phyloP scores from a whole-genome alignment of 169 alveolate genomes.

The Cryptosporidium viatorum region DNA sequence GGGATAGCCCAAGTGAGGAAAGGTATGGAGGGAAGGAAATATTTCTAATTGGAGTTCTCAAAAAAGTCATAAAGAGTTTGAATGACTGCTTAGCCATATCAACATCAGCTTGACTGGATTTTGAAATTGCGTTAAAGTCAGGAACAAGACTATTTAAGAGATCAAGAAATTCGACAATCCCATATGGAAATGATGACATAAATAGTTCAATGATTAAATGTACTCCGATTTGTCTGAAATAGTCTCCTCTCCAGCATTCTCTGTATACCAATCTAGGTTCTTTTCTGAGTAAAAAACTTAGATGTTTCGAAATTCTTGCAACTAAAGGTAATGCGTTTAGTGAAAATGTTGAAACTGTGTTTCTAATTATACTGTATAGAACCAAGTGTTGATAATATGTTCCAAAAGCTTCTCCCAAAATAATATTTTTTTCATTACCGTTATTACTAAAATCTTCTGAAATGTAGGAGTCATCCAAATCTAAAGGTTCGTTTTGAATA shows the following conservation, averaged over 20 bases:
- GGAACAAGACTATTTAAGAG: constrained; percentile 51
- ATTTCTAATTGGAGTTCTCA: constrained; percentile 33
- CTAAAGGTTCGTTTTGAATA: neutral
- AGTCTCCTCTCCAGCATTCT: constrained; percentile 75
- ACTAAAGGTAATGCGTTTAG: constrained; percentile 25
- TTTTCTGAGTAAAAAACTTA: constrained; percentile 28
- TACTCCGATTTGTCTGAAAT: constrained; percentile 69
- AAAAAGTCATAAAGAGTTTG: constrained; percentile 36
- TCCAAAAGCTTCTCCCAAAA: constrained; percentile 58
- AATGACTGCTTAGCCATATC: constrained; percentile 56
- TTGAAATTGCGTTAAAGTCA: constrained; percentile 42
- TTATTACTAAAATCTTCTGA: neutral
- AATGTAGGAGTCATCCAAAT: neutral
- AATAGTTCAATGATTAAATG: constrained; percentile 52
- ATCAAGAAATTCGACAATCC: constrained; percentile 64
- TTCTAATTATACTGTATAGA: constrained; percentile 38
- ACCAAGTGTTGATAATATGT: constrained; percentile 49
- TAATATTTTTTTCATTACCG: neutral
- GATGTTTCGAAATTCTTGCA: constrained; percentile 42
- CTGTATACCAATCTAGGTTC: constrained; percentile 57
- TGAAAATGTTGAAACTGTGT: constrained; percentile 59
- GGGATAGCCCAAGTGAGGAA: constrained; percentile 18
- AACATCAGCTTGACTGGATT: neutral
- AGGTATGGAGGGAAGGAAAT: constrained; percentile 62
- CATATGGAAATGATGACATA: constrained; percentile 54